Conservation (phyloP, 805 yeast genomes). For the Myxozyma nipponensis region DNA sequence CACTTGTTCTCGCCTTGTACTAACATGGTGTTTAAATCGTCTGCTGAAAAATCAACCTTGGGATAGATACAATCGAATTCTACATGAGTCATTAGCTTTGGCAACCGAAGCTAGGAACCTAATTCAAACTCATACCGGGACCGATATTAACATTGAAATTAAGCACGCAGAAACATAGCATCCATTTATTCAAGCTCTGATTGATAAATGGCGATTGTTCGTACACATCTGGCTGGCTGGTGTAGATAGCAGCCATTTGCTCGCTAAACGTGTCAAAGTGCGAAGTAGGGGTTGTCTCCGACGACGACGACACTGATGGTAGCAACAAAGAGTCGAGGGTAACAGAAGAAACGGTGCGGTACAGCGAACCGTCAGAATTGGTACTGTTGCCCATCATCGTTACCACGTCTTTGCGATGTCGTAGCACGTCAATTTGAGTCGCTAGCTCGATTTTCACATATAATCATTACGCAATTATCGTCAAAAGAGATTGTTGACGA, state of each 20-base stretch:
- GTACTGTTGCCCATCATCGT: no score
- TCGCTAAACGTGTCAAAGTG: slow-evolving; percentile 16
- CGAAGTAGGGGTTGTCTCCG: no score
- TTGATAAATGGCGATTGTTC: slow-evolving; percentile 9
- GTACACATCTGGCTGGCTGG: slow-evolving; percentile 6
- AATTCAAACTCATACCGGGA: slow-evolving; percentile 4
- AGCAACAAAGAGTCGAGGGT: no score
- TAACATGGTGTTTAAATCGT: slow-evolving; percentile 23
- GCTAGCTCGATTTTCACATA: no score
- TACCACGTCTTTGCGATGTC: no score
- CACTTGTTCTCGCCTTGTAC: not conserved
- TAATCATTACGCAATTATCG: no score
- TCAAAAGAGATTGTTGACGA: no score
- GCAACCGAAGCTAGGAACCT: not conserved
- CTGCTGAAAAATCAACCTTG: slow-evolving; percentile 17
- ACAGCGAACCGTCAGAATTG: no score
- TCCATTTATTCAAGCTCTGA: slow-evolving; percentile 17
- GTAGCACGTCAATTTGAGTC: no score
- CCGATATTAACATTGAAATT: slow-evolving; percentile 26
- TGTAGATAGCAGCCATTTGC: slow-evolving; percentile 7
- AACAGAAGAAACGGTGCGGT: no score
- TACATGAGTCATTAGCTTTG: not conserved
- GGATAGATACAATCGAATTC: slow-evolving; percentile 27
- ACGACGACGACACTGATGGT: not conserved
- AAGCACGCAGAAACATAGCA: slow-evolving; percentile 21